Conservation (phyloP, 139 green algal genomes). For the Ostreobium quekettii region DNA sequence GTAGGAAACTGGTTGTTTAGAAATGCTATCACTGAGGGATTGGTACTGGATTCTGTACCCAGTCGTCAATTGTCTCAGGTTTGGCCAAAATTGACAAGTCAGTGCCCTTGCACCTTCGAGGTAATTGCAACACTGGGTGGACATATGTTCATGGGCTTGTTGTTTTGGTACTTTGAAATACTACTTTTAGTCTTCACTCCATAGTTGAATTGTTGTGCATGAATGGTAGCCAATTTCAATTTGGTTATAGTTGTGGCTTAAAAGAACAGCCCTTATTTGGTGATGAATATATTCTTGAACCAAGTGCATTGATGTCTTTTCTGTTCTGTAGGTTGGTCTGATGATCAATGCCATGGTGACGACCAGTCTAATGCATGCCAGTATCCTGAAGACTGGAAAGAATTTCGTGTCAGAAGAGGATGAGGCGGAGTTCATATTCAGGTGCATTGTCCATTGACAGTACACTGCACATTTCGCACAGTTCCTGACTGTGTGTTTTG, state of each 20-base stretch:
- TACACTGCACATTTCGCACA: too few species aligned
- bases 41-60: too few species aligned
- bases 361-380: slow-evolving; percentile 26
- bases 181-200: too few species aligned
- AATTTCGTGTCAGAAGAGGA: slow-evolving; percentile 39
- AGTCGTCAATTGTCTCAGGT: background rate
- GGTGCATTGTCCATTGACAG: too few species aligned
- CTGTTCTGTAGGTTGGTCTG: slow-evolving; percentile 27
- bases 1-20: slow-evolving; percentile 12
- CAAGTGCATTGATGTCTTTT: too few species aligned
- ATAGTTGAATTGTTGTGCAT: too few species aligned
- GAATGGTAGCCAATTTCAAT: too few species aligned
- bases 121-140: background rate
- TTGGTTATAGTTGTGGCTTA: too few species aligned
- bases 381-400: slow-evolving; percentile 26
- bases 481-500: too few species aligned
- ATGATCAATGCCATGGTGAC: slow-evolving; percentile 28
- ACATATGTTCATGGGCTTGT: background rate
- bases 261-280: too few species aligned
- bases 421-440: slow-evolving; percentile 27
- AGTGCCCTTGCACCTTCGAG: background rate
- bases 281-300: too few species aligned
- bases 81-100: background rate
- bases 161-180: slow-evolving; percentile 4
- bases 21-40: too few species aligned